Base-by-base conservation (phyloP, 2,329 filamentous ascomycete species). In the Esteya vermicola region DNA sequence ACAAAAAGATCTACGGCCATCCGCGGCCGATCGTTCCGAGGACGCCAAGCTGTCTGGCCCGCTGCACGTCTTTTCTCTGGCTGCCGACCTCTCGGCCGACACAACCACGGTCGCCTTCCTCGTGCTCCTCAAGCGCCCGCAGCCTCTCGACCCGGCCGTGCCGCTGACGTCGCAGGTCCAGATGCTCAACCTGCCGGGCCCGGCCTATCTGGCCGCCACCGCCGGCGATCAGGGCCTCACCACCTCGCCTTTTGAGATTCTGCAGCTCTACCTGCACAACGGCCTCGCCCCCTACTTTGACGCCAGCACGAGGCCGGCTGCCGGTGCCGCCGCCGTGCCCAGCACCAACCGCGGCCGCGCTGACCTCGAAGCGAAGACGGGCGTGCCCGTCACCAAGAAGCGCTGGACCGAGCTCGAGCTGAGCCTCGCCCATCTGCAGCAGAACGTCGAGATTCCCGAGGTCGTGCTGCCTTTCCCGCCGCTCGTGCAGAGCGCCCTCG, bases 361-460 rank as follows among this genome's bases (percentile, higher is more conserved):
- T 18, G 88, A 96, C 53, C 78, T 84, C 38, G 91, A 96, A 54
- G 78, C 84, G 33, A 93, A 93, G 64, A 93, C 85, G 16, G 91
- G 91, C 44, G 88, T 98, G 46, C 86, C 91, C 14, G 85, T 89
- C n/a, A 89, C 91, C 18, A 94, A 94, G 68, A 94, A 94, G 72
- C 85, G 86, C 54, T 80, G 96, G 58, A 91, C 89, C 38, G 93
- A 99, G 58, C 64, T 99, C 50, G 88, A 94, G 58, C 70, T 94
- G 51, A 91, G 82, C 50, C 65, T 99, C 52, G 71, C 86, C 43
- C 89, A 98, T 54, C 68, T 98, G 40, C 88, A 95, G 60, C 88
- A 98, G 59, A 96, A 98, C 60, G 86, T 94, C 41, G 93, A 98
- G 59, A 96, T 99, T 39, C 91, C 91, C 18, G 85, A 93, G 51